Conservation (phyloP, 352 stramenopile species). For the Globisporangium paddicum region DNA sequence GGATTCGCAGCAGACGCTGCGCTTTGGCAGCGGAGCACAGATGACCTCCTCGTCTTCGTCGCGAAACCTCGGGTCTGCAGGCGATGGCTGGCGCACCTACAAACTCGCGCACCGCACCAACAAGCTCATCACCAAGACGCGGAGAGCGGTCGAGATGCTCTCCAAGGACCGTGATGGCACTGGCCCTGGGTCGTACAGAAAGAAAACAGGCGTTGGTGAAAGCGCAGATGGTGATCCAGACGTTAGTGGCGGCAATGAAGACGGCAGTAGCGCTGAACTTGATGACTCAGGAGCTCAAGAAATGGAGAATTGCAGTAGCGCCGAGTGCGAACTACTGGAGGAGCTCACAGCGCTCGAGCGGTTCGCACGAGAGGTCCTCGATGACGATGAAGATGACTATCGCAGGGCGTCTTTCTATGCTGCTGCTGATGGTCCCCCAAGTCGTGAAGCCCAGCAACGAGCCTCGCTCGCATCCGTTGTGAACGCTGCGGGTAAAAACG, state of each 20-base stretch:
- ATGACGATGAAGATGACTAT: constrained; percentile 18
- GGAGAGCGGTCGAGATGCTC: constrained; percentile 34
- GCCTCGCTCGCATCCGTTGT: background rate
- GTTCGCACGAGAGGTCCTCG: constrained; percentile 51
- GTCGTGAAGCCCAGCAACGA: background rate
- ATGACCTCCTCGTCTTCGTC: background rate
- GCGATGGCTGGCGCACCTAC: constrained; percentile 52
- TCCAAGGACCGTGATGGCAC: constrained; percentile 17
- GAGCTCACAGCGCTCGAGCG: constrained; percentile 10
- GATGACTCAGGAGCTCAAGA: background rate
- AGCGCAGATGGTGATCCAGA: background rate
- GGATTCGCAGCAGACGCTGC: constrained; percentile 4
- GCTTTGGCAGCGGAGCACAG: background rate
- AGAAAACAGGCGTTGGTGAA: background rate
- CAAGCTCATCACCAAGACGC: constrained; percentile 54
- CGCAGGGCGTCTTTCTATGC: background rate
- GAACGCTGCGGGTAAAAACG: background rate
- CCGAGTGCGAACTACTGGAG: background rate
- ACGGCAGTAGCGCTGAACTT: background rate
- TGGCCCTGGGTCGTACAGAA: background rate
- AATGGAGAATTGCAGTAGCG: background rate
- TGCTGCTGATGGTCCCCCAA: background rate
- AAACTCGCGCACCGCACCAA: constrained; percentile 61
- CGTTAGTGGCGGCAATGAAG: constrained; percentile 1
- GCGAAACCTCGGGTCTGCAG: background rate